A percentile compares a stretch with the other conserved stretches of the same genome.
phyloP scores from a whole-genome alignment of 2,329 filamentous ascomycete genomes.

The Ophiostoma quercus region DNA sequence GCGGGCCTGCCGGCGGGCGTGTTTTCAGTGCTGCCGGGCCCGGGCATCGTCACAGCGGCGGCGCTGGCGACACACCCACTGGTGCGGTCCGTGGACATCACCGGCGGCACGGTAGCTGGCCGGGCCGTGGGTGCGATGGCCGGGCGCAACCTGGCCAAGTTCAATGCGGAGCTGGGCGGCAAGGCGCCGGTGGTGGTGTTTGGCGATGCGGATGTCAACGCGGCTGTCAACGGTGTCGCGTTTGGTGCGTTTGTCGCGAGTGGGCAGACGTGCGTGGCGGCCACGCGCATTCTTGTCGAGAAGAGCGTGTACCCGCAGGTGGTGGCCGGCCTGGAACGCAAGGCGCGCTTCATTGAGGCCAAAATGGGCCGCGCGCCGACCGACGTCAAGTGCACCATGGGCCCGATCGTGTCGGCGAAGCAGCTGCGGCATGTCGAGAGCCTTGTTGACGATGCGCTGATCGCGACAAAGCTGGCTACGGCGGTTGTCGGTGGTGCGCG shows the following conservation, averaged over 20 bases:
- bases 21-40: slow-evolving; percentile 56
- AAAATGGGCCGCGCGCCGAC: slow-evolving; percentile 52
- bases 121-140: slow-evolving; percentile 62
- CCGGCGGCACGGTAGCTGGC: slow-evolving; percentile 67
- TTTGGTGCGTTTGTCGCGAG: slow-evolving; percentile 53
- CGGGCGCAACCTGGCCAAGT: slow-evolving; percentile 61
- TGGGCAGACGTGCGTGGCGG: slow-evolving; percentile 60
- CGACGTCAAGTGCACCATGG: slow-evolving; percentile 57
- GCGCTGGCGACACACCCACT: slow-evolving; percentile 48
- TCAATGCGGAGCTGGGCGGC: slow-evolving; percentile 66
- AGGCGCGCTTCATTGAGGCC: slow-evolving; percentile 51
- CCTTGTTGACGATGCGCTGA: slow-evolving; percentile 55
- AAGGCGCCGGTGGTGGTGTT: slow-evolving; percentile 67
- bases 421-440: slow-evolving; percentile 63
- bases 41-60: slow-evolving; percentile 48
- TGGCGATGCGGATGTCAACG: slow-evolving; percentile 57
- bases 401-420: slow-evolving; percentile 55
- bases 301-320: slow-evolving; percentile 61
- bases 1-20: slow-evolving; percentile 68
- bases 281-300: slow-evolving; percentile 70
- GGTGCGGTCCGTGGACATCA: slow-evolving; percentile 66
- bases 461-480: slow-evolving; percentile 39
- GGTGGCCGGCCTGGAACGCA: slow-evolving; percentile 57
- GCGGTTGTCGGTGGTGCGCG: slow-evolving; percentile 45
- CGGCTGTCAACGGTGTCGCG: slow-evolving; percentile 64